Evolutionary conservation across 352 stramenopile species (phyloP), one percentile per base, ranked within the genome.

Genomic region (Phytopythium sindhum): DNA sequence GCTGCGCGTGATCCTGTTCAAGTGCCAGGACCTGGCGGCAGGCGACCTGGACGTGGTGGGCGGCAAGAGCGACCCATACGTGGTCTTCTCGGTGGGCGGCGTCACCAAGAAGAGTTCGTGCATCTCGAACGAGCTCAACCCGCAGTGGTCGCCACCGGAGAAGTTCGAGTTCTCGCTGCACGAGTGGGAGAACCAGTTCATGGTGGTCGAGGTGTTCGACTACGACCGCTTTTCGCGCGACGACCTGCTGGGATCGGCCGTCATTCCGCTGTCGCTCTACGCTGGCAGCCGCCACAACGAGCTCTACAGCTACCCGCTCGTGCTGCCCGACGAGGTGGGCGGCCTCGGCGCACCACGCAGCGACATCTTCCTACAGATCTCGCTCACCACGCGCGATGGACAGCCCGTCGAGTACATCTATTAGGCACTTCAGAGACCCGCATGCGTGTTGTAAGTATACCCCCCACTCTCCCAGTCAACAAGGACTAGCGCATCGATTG

Each of bases 1-100:
- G 48, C 63, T 88, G 61, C 77, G 65, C 33, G 72, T 91, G 37
- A 74, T 88, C 51, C 75, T 91, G 37, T 89, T 77, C 71, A 79
- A 83, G 63, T 91, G 82, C 75, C 67, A 73, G 26, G 74, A 88
- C 66, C 63, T 91, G 52, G 67, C 77, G 31, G 78, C 78, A 10
- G 70, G 69, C 21, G 78, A 91, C 65, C 37, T 74, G 57, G 68
- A 79, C 35, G 52, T 86, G 21, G 74, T 78, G 24, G 80, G 79
- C 33, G 80, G 81, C 64, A 91, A 89, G 70, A 91, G 84, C 71
- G 78, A 90, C 70, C 77, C 80, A 63, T 93, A 90, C 68, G 84
- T 93, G 48, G 72, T 89, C 2, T 88, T 91, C 57, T 69, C 72
- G 28, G 56, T 89, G n/a, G 76, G 66, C 31, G 62, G 75, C 37